Evolutionary conservation across 2,329 filamentous ascomycete genomes (phyloP).

Genomic region (Fonsecaea multimorphosa): DNA sequence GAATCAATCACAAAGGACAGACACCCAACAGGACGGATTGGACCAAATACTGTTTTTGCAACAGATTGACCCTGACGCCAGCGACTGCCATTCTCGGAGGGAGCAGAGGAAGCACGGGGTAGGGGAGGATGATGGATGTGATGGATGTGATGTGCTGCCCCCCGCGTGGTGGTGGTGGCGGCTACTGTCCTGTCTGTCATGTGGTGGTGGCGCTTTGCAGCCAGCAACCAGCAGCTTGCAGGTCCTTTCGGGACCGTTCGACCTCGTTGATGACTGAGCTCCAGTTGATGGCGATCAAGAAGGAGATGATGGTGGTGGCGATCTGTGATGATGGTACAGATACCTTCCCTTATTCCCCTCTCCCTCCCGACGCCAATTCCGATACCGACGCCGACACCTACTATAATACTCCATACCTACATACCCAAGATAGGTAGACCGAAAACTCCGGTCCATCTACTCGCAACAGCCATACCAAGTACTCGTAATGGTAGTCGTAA

Average conservation of each 20-base stretch:
- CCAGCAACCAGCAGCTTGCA: no score
- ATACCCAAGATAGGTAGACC: no score
- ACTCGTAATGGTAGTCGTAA: background rate
- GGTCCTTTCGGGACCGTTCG: no score
- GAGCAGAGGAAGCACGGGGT: background rate
- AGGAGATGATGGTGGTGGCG: background rate
- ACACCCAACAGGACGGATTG: no score
- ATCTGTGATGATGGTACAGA: background rate
- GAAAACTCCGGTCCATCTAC: no score
- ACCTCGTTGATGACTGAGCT: background rate
- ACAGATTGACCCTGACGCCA: background rate
- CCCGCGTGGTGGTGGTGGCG: no score
- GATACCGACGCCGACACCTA: no score
- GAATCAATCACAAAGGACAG: background rate
- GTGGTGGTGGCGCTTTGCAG: no score
- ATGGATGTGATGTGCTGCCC: no score
- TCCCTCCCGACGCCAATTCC: background rate
- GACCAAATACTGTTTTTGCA: background rate
- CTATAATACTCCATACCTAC: no score
- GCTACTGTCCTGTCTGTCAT: no score
- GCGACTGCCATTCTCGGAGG: background rate
- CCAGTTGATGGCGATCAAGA: background rate
- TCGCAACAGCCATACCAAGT: background rate
- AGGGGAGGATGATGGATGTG: no score
- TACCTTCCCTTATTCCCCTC: background rate